These are phyloP conservation scores for Chaetoceros tenuissimus DNA, from an alignment of 108 stramenopile genomes.

Conservation along the genomic window DNA sequence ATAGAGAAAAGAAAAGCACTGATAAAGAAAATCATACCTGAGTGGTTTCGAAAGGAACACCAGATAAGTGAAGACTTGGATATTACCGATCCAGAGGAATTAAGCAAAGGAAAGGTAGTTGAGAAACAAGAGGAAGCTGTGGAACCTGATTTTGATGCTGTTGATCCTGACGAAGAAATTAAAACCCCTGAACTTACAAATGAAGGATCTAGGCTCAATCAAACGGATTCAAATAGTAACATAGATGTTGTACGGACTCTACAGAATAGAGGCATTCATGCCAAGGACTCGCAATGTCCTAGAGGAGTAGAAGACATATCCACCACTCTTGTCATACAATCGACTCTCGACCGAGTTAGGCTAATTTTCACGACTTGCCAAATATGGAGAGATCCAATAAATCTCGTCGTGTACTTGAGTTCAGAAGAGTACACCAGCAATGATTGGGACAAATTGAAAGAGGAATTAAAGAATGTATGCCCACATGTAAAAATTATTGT, in stretches of 20 bases:
- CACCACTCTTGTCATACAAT: slow-evolving; percentile 57
- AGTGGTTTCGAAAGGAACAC: slow-evolving; percentile 19
- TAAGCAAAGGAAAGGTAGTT: not conserved
- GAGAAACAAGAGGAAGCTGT: not conserved
- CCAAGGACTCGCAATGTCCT: slow-evolving; percentile 7
- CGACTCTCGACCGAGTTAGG: slow-evolving; percentile 64
- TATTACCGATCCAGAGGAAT: no score
- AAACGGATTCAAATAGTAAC: not conserved
- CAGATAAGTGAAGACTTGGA: not conserved
- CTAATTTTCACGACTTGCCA: slow-evolving; percentile 56
- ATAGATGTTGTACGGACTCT: slow-evolving; percentile 7
- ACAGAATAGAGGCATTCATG: slow-evolving; percentile 5
- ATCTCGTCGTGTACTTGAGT: slow-evolving; percentile 51
- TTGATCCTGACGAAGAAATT: slow-evolving; percentile 1
- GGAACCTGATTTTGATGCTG: not conserved
- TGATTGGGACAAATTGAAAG: slow-evolving; percentile 1
- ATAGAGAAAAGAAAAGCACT: not conserved
- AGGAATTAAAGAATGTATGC: slow-evolving; percentile 13
- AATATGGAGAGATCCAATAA: slow-evolving; percentile 69
- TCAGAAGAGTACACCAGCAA: slow-evolving; percentile 1
- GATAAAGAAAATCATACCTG: slow-evolving; percentile 18
- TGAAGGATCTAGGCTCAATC: not conserved
- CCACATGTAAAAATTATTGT: slow-evolving; percentile 44
- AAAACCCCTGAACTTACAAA: not conserved
- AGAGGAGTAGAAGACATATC: not conserved